These are phyloP conservation scores for Avicennia marina DNA, from an alignment of 257 asterid genomes.

Conservation along the genomic window DNA sequence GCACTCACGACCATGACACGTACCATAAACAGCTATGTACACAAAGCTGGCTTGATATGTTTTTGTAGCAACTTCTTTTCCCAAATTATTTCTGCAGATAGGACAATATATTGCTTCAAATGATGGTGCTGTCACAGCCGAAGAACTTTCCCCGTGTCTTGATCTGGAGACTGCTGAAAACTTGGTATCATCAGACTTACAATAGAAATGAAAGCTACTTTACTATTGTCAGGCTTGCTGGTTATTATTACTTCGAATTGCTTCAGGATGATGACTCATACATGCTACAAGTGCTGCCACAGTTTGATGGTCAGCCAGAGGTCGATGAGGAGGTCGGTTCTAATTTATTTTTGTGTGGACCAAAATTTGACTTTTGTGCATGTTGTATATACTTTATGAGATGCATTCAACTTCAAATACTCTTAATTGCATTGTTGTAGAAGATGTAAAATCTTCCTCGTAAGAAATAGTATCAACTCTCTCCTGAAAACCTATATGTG, in stretches of 20 bases:
- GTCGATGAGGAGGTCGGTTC: conserved; percentile 81
- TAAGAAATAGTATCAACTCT: background rate
- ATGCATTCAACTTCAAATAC: no score
- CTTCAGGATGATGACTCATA: conserved; percentile 87
- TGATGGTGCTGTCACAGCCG: conserved; percentile 96
- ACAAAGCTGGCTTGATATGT: background rate
- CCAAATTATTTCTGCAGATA: conserved; percentile 46
- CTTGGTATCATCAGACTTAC: conserved; percentile 31
- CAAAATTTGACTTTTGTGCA: background rate
- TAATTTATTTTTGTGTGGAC: no score
- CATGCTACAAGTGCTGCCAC: conserved; percentile 83
- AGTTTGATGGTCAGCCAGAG: conserved; percentile 93
- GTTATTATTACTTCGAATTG: conserved; percentile 13
- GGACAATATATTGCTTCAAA: conserved; percentile 87
- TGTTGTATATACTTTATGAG: background rate
- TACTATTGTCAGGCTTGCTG: background rate
- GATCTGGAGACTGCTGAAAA: conserved; percentile 59
- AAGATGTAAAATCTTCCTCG: background rate
- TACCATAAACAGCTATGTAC: no score
- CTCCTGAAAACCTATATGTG: background rate
- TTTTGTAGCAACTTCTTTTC: background rate
- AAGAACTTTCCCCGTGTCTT: conserved; percentile 98
- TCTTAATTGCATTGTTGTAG: background rate
- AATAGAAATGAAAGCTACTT: background rate
- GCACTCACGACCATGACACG: no score